Percentiles rank a stretch among this genome's conserved stretches.
phyloP scores from a whole-genome alignment of 2,329 filamentous ascomycete genomes.

The Tolypocladium guangdongense region DNA sequence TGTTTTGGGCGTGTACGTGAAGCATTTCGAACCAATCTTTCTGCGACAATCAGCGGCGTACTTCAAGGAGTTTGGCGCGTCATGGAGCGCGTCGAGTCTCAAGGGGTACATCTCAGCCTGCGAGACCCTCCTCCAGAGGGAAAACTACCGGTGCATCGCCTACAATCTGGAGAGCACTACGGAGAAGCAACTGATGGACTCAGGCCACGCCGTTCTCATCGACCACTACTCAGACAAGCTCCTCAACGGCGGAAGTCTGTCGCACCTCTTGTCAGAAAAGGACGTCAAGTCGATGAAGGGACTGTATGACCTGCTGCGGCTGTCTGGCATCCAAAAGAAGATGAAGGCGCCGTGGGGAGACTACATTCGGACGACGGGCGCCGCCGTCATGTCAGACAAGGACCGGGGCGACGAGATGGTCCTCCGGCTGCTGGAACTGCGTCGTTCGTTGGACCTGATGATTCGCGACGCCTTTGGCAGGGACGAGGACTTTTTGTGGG shows the following conservation, averaged over 20 bases:
- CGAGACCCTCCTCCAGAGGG: slow-evolving; percentile 56
- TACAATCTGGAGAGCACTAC: slow-evolving; percentile 79
- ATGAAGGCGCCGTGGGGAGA: slow-evolving; percentile 64
- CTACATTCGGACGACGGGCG: slow-evolving; percentile 69
- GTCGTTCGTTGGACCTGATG: slow-evolving; percentile 66
- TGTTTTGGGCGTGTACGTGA: slow-evolving; percentile 70
- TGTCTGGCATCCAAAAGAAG: slow-evolving; percentile 58
- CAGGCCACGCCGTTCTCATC: slow-evolving; percentile 65
- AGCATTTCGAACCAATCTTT: slow-evolving; percentile 68
- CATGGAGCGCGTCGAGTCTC: slow-evolving; percentile 51
- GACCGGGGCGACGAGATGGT: slow-evolving; percentile 79
- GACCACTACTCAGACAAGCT: slow-evolving; percentile 54
- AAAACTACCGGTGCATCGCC: slow-evolving; percentile 65
- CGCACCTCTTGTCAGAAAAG: slow-evolving; percentile 60
- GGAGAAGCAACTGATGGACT: slow-evolving; percentile 60
- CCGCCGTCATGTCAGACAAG: slow-evolving; percentile 68
- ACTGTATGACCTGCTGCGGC: slow-evolving; percentile 66
- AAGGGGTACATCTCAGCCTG: slow-evolving; percentile 67
- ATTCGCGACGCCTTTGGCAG: slow-evolving; percentile 66
- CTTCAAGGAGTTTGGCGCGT: slow-evolving; percentile 58
- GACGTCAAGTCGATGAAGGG: slow-evolving; percentile 61
- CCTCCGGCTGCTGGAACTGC: slow-evolving; percentile 66
- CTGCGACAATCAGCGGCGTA: slow-evolving; percentile 57
- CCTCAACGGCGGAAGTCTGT: slow-evolving; percentile 54
- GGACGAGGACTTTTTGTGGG: slow-evolving; percentile 67